These are phyloP conservation scores for Nitzschia palea DNA, from an alignment of 108 stramenopile species.

Conservation along the genomic window DNA sequence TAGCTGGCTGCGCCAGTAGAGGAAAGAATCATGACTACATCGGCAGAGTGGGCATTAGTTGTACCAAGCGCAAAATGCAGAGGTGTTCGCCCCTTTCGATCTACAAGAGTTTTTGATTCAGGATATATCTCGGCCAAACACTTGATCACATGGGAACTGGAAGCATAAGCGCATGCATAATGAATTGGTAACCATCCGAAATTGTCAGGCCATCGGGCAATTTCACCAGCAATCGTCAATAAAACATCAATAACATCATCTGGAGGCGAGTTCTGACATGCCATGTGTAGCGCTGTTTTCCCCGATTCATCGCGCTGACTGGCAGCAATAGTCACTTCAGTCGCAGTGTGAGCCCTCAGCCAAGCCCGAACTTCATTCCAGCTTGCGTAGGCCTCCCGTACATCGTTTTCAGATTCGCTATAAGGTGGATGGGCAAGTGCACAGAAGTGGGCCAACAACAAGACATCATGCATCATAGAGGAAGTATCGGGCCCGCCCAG, in stretches of 20 bases:
- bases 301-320: conserved; percentile 55
- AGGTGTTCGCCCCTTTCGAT: conserved; percentile 71
- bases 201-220: conserved; percentile 60
- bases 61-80: conserved; percentile 77
- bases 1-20: conserved; percentile 58
- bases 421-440: conserved; percentile 33
- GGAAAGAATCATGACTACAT: conserved; percentile 47
- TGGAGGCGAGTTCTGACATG: conserved; percentile 57
- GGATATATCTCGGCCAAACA: conserved; percentile 63
- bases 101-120: conserved; percentile 52
- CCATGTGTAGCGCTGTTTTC: conserved; percentile 69
- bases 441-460: conserved; percentile 42
- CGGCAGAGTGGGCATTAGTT: conserved; percentile 41
- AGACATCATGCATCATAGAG: conserved; percentile 1
- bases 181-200: conserved; percentile 84
- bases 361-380: conserved; percentile 66
- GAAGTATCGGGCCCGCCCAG: not conserved
- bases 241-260: conserved; percentile 56
- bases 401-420: conserved; percentile 26
- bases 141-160: conserved; percentile 51
- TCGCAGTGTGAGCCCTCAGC: conserved; percentile 46
- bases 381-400: conserved; percentile 21
- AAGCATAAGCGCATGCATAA: conserved; percentile 74
- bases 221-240: conserved; percentile 48
- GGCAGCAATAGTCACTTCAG: conserved; percentile 50